Evolutionary conservation across 2,329 filamentous ascomycete species (phyloP).

Genomic region (Plenodomus biglobosus): DNA sequence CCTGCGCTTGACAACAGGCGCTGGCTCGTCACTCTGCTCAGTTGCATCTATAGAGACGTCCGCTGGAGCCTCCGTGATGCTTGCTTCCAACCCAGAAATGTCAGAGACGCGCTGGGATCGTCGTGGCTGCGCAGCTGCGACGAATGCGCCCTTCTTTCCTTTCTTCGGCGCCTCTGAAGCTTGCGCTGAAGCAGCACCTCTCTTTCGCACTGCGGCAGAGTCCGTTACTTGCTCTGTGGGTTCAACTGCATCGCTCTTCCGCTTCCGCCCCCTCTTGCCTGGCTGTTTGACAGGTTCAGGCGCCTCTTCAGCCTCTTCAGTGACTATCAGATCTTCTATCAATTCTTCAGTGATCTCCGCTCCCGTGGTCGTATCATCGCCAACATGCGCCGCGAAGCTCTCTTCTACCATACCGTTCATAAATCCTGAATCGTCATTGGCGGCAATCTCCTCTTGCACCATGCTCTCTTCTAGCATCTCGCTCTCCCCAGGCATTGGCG

Average conservation of each 20-base stretch:
- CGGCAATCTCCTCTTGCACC: slow-evolving; percentile 34
- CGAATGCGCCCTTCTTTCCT: slow-evolving; percentile 20
- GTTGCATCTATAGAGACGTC: slow-evolving; percentile 20
- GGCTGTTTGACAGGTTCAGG: slow-evolving; percentile 29
- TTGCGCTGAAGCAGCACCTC: slow-evolving; percentile 13
- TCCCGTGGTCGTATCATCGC: slow-evolving; percentile 28
- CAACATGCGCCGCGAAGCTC: slow-evolving; percentile 33
- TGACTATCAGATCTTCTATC: slow-evolving; percentile 5
- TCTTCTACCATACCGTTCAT: slow-evolving; percentile 28
- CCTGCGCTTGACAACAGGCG: slow-evolving; percentile 25
- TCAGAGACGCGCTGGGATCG: slow-evolving; percentile 35
- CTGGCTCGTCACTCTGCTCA: slow-evolving; percentile 25
- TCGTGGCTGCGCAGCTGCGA: slow-evolving; percentile 18
- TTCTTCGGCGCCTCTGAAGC: slow-evolving; percentile 19
- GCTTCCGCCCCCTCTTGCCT: slow-evolving; percentile 32
- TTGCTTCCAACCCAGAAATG: slow-evolving; percentile 32
- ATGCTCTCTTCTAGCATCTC: slow-evolving; percentile 36
- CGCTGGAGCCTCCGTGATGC: slow-evolving; percentile 24
- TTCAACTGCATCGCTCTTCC: slow-evolving; percentile 31
- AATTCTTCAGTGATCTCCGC: slow-evolving; percentile 21
- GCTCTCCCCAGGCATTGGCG: slow-evolving; percentile 31
- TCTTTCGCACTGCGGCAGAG: slow-evolving; percentile 19
- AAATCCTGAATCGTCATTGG: slow-evolving; percentile 27
- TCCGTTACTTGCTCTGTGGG: slow-evolving; percentile 11
- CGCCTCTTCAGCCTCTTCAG: slow-evolving; percentile 31